Percentiles rank a stretch among this genome's conserved stretches.
Evolutionary conservation across 2,329 filamentous ascomycete genomes (phyloP).

Genomic region (Sporothrix dimorphospora): DNA sequence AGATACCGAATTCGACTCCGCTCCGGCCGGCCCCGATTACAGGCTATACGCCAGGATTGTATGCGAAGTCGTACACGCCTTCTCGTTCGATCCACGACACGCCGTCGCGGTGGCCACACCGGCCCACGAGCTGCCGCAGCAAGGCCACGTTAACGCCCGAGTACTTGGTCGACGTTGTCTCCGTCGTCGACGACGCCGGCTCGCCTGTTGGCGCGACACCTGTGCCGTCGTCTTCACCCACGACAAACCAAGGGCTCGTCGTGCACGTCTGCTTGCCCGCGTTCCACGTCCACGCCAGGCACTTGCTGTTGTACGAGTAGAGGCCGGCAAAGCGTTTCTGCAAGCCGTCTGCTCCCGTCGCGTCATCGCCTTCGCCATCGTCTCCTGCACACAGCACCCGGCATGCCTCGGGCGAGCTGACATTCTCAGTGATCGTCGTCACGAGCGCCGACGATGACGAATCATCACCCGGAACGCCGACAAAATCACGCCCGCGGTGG

Average conservation of each 20-base stretch:
- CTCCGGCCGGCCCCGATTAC: background rate
- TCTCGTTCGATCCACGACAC: slow-evolving; percentile 25
- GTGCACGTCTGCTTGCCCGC: slow-evolving; percentile 46
- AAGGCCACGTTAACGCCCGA: slow-evolving; percentile 45
- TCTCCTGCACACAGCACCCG: slow-evolving; percentile 47
- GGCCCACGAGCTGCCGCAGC: slow-evolving; percentile 28
- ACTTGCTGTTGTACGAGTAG: slow-evolving; percentile 37
- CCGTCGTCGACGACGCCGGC: background rate
- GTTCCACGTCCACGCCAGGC: slow-evolving; percentile 58
- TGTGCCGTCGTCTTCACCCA: slow-evolving; percentile 43
- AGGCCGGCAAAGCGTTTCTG: background rate
- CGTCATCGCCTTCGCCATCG: slow-evolving; percentile 24
- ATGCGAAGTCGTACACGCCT: slow-evolving; percentile 23
- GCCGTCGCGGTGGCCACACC: slow-evolving; percentile 26
- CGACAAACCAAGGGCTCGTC: slow-evolving; percentile 54
- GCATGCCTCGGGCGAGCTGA: slow-evolving; percentile 49
- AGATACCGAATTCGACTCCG: background rate
- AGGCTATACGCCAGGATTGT: slow-evolving; percentile 1
- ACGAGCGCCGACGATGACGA: slow-evolving; percentile 45
- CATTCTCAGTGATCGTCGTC: slow-evolving; percentile 34
- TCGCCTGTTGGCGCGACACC: background rate
- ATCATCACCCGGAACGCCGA: slow-evolving; percentile 49
- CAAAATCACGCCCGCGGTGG: slow-evolving; percentile 50
- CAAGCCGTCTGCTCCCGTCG: background rate
- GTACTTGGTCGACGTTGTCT: slow-evolving; percentile 36